A percentile compares a stretch with the other conserved stretches of the same genome.
phyloP scores from a whole-genome alignment of 805 yeast genomes.

The Kodamaea restingae region DNA sequence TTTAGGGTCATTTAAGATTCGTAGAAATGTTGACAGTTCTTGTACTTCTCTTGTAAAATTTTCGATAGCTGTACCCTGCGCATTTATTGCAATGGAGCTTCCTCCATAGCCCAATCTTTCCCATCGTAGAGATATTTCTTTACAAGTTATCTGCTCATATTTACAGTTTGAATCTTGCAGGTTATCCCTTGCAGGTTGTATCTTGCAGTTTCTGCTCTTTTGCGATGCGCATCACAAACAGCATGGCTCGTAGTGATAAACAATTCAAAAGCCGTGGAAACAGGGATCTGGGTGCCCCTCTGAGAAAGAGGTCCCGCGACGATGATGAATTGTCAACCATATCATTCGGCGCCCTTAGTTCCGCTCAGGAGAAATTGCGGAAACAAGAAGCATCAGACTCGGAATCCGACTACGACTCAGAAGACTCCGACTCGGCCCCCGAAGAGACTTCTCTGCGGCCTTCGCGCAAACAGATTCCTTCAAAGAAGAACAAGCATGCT shows the following conservation, averaged over 20 bases:
- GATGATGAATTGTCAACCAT: slow-evolving; percentile 47
- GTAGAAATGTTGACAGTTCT: no score
- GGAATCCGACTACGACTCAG: slow-evolving; percentile 10
- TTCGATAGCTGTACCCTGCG: no score
- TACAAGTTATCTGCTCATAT: no score
- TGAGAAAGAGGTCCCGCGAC: slow-evolving; percentile 8
- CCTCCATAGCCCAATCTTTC: no score
- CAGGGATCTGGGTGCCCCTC: no score
- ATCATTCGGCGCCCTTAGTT: slow-evolving; percentile 63
- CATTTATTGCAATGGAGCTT: no score
- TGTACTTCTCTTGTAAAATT: no score
- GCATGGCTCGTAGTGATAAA: not conserved
- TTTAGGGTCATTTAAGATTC: not conserved
- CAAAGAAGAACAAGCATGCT: slow-evolving; percentile 66
- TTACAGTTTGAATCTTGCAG: not conserved
- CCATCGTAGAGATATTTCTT: no score
- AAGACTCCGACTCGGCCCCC: slow-evolving; percentile 32
- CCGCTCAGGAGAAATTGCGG: slow-evolving; percentile 50
- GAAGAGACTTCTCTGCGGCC: slow-evolving; percentile 27
- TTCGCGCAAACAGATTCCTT: slow-evolving; percentile 11
- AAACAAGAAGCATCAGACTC: not conserved
- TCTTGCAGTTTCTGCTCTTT: not conserved
- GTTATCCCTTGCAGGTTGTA: not conserved
- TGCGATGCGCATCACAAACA: slow-evolving; percentile 4
- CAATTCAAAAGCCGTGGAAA: no score